These are phyloP conservation scores for Chrysoporthe deuterocubensis DNA, from an alignment of 2,329 filamentous ascomycete species.

Conservation along the genomic window DNA sequence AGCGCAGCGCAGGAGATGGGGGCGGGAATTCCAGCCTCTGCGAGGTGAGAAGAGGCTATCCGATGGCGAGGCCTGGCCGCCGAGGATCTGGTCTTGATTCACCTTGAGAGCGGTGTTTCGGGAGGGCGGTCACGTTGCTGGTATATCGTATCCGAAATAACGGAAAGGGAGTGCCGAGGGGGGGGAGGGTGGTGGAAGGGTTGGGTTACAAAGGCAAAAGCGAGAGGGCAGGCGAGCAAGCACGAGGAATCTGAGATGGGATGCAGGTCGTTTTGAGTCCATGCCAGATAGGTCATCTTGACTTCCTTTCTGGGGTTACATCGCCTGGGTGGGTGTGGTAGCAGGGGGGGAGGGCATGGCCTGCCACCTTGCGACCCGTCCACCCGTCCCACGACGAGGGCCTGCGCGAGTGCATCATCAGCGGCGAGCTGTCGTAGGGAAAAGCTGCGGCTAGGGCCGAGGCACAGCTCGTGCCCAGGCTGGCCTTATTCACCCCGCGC, in stretches of 20 bases:
- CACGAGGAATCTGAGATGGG: conserved; percentile 20
- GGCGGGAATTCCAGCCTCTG: not conserved
- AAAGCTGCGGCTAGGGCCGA: conserved; percentile 22
- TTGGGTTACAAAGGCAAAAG: not conserved
- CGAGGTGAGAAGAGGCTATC: not conserved
- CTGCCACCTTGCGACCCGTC: conserved; percentile 24
- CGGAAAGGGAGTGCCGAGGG: not conserved
- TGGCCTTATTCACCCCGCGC: not conserved
- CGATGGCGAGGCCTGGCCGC: not conserved
- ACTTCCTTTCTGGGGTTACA: conserved; percentile 26
- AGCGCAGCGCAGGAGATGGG: conserved; percentile 6
- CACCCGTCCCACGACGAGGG: conserved; percentile 21
- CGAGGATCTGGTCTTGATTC: not conserved
- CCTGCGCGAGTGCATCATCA: conserved; percentile 20
- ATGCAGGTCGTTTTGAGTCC: conserved; percentile 24
- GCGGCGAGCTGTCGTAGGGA: not conserved
- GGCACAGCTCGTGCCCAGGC: conserved; percentile 19
- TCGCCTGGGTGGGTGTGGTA: conserved; percentile 24
- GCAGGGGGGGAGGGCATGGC: not conserved
- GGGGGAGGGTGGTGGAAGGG: not conserved
- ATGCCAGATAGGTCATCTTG: conserved; percentile 24
- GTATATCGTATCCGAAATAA: not conserved
- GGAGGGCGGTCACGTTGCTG: not conserved
- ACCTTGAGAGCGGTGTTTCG: not conserved
- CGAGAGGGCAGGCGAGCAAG: not conserved